These are phyloP conservation scores for Tylopilus cervinicoccineus DNA, from an alignment of 768 basidiomycete species.

Conservation along the genomic window DNA sequence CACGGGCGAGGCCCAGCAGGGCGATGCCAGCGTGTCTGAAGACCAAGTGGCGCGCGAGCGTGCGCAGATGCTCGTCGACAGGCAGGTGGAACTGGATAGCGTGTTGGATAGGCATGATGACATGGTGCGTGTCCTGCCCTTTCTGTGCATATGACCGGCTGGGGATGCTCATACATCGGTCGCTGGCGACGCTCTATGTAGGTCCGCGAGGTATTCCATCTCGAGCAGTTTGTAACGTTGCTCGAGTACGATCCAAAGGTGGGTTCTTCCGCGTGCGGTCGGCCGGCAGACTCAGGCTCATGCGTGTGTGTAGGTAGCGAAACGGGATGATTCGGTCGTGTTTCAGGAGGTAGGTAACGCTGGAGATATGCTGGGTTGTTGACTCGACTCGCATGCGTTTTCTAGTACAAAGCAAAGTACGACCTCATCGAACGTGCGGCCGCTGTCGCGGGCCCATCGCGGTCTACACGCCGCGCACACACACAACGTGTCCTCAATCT, in stretches of 20 bases:
- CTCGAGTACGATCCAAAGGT: conserved; percentile 76
- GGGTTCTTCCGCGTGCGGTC: conserved; percentile 12
- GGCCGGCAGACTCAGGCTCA: background rate
- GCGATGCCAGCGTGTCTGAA: conserved; percentile 8
- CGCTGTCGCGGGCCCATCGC: conserved; percentile 42
- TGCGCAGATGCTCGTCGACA: conserved; percentile 49
- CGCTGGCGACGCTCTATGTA: conserved; percentile 24
- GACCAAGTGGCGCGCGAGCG: conserved; percentile 34
- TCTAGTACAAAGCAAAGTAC: conserved; percentile 57
- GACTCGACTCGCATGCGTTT: background rate
- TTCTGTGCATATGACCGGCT: background rate
- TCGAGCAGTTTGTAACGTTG: conserved; percentile 76
- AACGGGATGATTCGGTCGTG: conserved; percentile 66
- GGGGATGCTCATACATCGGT: background rate
- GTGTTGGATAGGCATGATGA: conserved; percentile 68
- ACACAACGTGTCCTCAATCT: conserved; percentile 50
- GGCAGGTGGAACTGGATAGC: conserved; percentile 54
- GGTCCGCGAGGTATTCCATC: conserved; percentile 87
- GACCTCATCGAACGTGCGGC: conserved; percentile 54
- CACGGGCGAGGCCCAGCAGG: background rate
- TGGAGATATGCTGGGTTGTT: background rate
- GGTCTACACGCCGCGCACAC: conserved; percentile 58
- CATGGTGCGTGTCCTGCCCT: conserved; percentile 48
- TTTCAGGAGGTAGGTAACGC: conserved; percentile 60
- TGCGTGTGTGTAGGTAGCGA: conserved; percentile 51